Percentiles rank a stretch among this genome's conserved stretches.
These are phyloP conservation scores for Russula ochroleuca DNA, from an alignment of 768 basidiomycete species.

Conservation along the genomic window DNA sequence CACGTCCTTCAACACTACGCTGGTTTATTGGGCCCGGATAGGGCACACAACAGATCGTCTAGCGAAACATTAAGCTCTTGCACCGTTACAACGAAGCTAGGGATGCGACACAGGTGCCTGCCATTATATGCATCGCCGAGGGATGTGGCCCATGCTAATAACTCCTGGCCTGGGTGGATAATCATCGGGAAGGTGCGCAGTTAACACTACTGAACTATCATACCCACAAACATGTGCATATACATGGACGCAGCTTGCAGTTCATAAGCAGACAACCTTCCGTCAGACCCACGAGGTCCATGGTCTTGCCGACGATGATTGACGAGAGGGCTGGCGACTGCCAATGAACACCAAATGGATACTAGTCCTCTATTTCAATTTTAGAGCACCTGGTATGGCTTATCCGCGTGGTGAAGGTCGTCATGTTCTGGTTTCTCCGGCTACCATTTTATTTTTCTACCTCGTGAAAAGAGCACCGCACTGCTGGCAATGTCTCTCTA, in stretches of 20 bases:
- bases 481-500: neutral
- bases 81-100: slow-evolving; percentile 77
- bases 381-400: neutral
- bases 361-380: neutral
- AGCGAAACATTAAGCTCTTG: slow-evolving; percentile 59
- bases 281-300: slow-evolving; percentile 70
- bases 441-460: neutral
- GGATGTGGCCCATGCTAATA: neutral
- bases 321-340: neutral
- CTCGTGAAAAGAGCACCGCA: neutral
- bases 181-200: slow-evolving; percentile 64
- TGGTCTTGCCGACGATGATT: slow-evolving; percentile 58
- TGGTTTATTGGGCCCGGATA: slow-evolving; percentile 34
- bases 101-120: slow-evolving; percentile 64
- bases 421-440: neutral
- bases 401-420: neutral
- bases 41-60: slow-evolving; percentile 53
- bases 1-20: too few relatives aligned
- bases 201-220: slow-evolving; percentile 2
- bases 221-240: slow-evolving; percentile 16
- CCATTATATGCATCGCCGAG: neutral
- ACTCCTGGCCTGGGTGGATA: slow-evolving; percentile 46
- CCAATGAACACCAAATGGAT: neutral
- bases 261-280: slow-evolving; percentile 62
- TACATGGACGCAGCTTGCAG: slow-evolving; percentile 53